These are phyloP conservation scores for Passiflora organensis DNA, from an alignment of 345 rosid genomes.

Conservation along the genomic window DNA sequence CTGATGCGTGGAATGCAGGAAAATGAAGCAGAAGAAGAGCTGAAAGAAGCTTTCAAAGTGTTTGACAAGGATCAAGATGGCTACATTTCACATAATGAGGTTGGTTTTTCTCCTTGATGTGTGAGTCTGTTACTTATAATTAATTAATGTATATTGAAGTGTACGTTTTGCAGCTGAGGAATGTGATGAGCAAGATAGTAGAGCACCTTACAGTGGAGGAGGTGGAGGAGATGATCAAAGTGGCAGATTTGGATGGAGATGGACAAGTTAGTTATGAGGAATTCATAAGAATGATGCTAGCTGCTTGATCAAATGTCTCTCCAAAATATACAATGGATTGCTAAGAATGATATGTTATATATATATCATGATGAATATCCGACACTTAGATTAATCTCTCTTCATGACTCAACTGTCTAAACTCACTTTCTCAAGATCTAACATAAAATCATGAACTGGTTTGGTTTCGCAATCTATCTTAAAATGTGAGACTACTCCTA, in stretches of 20 bases:
- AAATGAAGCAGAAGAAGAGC: constrained; percentile 16
- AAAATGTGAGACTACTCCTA: too few species aligned
- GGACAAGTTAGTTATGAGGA: constrained; percentile 60
- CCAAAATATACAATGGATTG: too few species aligned
- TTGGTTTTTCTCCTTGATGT: not conserved
- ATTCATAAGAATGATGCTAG: constrained; percentile 59
- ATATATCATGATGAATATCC: too few species aligned
- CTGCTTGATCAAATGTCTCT: constrained; percentile 13
- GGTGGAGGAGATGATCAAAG: constrained; percentile 44
- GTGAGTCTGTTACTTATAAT: not conserved
- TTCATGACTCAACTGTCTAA: too few species aligned
- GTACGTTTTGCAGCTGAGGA: constrained; percentile 36
- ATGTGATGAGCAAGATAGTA: constrained; percentile 48
- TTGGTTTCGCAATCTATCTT: too few species aligned
- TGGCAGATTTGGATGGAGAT: constrained; percentile 61
- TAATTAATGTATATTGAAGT: not conserved
- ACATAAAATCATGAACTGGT: too few species aligned
- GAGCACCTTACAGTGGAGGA: constrained; percentile 52
- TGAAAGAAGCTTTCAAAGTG: constrained; percentile 19
- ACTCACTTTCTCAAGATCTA: too few species aligned
- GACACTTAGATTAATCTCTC: too few species aligned
- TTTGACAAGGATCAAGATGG: constrained; percentile 24
- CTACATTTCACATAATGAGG: constrained; percentile 19
- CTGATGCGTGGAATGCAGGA: constrained; percentile 1
- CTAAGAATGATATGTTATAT: too few species aligned